phyloP scores from a whole-genome alignment of 2,329 filamentous ascomycete species.

The Truncatella angustata region DNA sequence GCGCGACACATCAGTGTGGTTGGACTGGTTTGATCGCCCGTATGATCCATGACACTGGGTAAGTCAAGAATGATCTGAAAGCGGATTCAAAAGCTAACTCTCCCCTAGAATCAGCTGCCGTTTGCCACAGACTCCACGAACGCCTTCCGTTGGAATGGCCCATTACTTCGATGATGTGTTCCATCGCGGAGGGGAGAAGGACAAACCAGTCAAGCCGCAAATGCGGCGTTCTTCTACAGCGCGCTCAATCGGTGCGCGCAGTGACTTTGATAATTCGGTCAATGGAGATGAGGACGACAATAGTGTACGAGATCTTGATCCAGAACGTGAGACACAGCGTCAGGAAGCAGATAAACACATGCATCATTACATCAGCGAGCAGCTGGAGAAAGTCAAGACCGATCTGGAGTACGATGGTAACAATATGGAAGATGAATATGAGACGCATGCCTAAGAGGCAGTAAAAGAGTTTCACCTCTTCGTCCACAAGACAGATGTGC shows the following conservation, averaged over 20 bases:
- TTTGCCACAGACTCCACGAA: constrained; percentile 88
- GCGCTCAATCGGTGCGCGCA: constrained; percentile 79
- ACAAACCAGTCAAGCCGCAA: constrained; percentile 43
- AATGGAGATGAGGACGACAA: constrained; percentile 52
- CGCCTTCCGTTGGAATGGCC: constrained; percentile 76
- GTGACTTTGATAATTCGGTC: constrained; percentile 64
- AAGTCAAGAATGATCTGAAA: constrained; percentile 36
- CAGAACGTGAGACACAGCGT: constrained; percentile 48
- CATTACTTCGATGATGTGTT: constrained; percentile 97
- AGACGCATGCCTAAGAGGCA: constrained; percentile 22
- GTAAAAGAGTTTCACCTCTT: neutral
- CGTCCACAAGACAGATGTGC: neutral
- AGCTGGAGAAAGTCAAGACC: constrained; percentile 71
- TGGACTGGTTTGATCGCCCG: constrained; percentile 96
- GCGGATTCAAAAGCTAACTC: constrained; percentile 43
- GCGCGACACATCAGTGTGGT: constrained; percentile 90
- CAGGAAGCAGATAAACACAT: constrained; percentile 67
- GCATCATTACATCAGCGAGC: constrained; percentile 77
- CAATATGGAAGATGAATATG: constrained; percentile 32
- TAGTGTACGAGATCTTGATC: constrained; percentile 46
- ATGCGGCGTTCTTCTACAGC: constrained; percentile 78
- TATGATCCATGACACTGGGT: constrained; percentile 98
- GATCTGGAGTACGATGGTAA: constrained; percentile 35
- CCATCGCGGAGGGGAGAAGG: constrained; percentile 47
- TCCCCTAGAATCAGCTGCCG: constrained; percentile 73